A percentile compares a stretch with the other conserved stretches of the same genome.
Conservation (phyloP, 2,329 filamentous ascomycete species). For the Talaromyces sp. region DNA sequence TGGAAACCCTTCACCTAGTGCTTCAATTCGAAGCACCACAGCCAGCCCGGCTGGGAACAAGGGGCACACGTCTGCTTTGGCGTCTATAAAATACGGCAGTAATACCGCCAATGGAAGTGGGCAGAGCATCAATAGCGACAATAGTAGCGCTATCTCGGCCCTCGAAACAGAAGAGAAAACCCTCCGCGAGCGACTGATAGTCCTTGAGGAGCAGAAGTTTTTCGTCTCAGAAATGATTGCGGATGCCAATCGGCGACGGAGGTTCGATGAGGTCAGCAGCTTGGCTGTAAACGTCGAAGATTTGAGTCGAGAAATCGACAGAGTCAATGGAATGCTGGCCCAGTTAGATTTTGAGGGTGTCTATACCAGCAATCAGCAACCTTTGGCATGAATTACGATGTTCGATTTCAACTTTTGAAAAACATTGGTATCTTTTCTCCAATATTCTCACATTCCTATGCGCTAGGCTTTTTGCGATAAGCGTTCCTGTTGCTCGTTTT, state of each 20-base stretch:
- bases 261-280: constrained; percentile 82
- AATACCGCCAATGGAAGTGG: constrained; percentile 45
- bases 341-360: constrained; percentile 59
- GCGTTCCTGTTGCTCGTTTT: background rate
- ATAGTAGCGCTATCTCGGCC: constrained; percentile 56
- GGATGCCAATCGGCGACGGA: constrained; percentile 66
- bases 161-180: constrained; percentile 81
- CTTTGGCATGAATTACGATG: background rate
- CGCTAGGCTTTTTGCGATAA: background rate
- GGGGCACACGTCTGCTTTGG: constrained; percentile 44
- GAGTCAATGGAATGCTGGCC: constrained; percentile 59
- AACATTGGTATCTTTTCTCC: background rate
- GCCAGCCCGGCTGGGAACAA: constrained; percentile 19
- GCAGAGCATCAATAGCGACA: constrained; percentile 49
- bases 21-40: constrained; percentile 17
- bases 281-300: constrained; percentile 77
- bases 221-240: constrained; percentile 82
- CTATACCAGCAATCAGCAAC: constrained; percentile 30
- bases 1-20: constrained; percentile 27
- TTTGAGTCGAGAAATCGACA: constrained; percentile 70
- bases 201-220: constrained; percentile 87
- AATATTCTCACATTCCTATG: background rate
- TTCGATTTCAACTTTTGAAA: background rate
- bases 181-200: constrained; percentile 70
- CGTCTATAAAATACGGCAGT: constrained; percentile 55